These are phyloP conservation scores for Cynara cardunculus DNA, from an alignment of 129 eudicot genomes.

Conservation along the genomic window DNA sequence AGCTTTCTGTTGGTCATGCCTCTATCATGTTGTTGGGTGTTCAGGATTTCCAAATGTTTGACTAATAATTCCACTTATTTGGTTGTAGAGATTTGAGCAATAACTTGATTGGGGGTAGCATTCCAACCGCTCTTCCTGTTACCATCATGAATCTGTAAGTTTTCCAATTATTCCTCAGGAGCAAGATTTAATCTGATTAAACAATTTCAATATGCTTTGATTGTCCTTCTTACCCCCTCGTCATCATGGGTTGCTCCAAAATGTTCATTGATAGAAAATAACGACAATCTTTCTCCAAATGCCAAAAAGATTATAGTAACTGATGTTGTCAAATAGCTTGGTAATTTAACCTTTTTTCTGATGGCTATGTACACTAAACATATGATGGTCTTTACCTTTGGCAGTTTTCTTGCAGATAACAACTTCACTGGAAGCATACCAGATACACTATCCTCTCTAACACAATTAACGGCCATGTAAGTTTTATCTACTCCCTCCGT, in stretches of 20 bases:
- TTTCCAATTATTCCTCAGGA: not conserved
- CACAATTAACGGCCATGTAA: slow-evolving; percentile 64
- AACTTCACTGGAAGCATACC: slow-evolving; percentile 83
- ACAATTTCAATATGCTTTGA: not conserved
- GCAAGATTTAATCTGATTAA: not conserved
- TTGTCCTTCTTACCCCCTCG: not conserved
- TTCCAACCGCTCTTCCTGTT: slow-evolving; percentile 67
- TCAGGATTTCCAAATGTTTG: not conserved
- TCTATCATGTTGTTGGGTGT: not conserved
- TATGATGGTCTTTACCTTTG: slow-evolving; percentile 59
- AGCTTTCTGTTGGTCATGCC: not conserved
- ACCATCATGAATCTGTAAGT: slow-evolving; percentile 69
- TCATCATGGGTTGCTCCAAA: not conserved
- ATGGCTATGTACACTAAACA: slow-evolving; percentile 17
- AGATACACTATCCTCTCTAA: slow-evolving; percentile 55
- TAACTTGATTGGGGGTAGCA: slow-evolving; percentile 68
- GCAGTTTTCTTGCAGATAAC: slow-evolving; percentile 98
- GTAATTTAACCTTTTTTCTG: not conserved
- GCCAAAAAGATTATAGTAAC: not conserved
- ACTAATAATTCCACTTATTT: slow-evolving; percentile 18
- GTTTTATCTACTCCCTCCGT: slow-evolving; percentile 9
- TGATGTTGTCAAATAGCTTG: not conserved
- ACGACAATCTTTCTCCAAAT: not conserved
- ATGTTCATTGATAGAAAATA: not conserved
- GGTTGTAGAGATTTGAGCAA: slow-evolving; percentile 67